Evolutionary conservation across 306 rosid genomes (phyloP), one percentile per base, ranked within the genome.

Genomic region (Cicer judaicum): DNA sequence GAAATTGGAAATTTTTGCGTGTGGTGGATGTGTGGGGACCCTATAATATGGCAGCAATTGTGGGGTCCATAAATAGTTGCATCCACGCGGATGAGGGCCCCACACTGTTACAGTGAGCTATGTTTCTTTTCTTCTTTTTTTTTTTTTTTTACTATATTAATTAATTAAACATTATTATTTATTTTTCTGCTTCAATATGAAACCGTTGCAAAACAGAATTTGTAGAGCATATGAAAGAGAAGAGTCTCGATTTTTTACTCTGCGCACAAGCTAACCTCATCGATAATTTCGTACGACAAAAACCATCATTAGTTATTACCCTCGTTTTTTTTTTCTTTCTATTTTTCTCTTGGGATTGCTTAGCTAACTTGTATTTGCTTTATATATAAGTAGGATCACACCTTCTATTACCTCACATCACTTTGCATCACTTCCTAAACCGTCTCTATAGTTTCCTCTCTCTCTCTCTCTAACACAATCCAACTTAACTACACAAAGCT

Each of bases 71-170:
- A 0, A 76, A 88, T 87, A 84, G 93, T 88, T 83, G 88, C 70
- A 85, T 87, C 89, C 96, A 92, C 96, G 90, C 88, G 47, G 82
- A 76, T 57, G 74, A 0, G 88, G 93, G 90, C 6, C 88, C 91
- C 91, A 69, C 85, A 3, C 1, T 12, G 4, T 5, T 9, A 44
- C 62, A 36, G 48, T 9, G 29, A 7, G 41, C 3, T 29, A 39
- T n/a, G 34, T 56, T 54, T 72, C 12, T 47, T 40, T 12, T 11
- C 15, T 29, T 47, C 41, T 56, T 46, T 57, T 57, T 66, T 21
- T 66, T 41, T 29, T 24, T 53, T 53, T 47, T 5, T 6, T 15
- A 48, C 6, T 0, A 5, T 11, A 48, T 29, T 29, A 4, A 29
- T 29, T 29, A 3, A 29, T 29, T 29, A 29, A 29, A 29, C 2